Percentiles rank a stretch among this genome's conserved stretches.
Conservation (phyloP, 495 filamentous ascomycete genomes). For the Penicillium coprophilum region DNA sequence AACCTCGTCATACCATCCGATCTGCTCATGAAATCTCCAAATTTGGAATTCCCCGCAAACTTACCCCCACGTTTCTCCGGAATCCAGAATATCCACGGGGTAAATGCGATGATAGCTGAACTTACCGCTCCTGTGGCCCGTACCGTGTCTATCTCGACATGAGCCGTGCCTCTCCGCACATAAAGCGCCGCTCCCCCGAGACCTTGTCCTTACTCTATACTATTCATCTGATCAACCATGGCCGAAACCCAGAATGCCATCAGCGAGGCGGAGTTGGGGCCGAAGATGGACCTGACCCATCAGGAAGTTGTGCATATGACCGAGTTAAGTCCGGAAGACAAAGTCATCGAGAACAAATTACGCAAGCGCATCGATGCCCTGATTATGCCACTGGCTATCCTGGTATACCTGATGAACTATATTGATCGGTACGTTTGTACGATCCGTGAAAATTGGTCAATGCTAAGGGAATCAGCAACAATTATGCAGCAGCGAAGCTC, state of each 20-base stretch:
- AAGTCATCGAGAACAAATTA: slow-evolving; percentile 47
- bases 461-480: slow-evolving; percentile 42
- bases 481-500: slow-evolving; percentile 56
- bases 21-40: neutral
- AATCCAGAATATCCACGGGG: slow-evolving; percentile 3
- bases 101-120: no score
- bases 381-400: slow-evolving; percentile 56
- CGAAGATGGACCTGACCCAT: slow-evolving; percentile 39
- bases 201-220: neutral
- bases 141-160: neutral
- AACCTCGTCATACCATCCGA: neutral
- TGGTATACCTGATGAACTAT: slow-evolving; percentile 59
- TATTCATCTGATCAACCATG: slow-evolving; percentile 13
- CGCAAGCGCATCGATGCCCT: slow-evolving; percentile 49
- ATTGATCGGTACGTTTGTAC: slow-evolving; percentile 44
- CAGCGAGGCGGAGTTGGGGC: slow-evolving; percentile 41
- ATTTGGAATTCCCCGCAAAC: slow-evolving; percentile 9
- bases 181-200: slow-evolving; percentile 1
- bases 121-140: no score
- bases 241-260: slow-evolving; percentile 20
- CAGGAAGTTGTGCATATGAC: slow-evolving; percentile 45
- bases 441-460: neutral
- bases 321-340: slow-evolving; percentile 46
- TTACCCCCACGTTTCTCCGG: slow-evolving; percentile 16
- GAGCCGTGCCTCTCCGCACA: slow-evolving; percentile 3